Evolutionary conservation across 371 early-diverging fungal genomes (phyloP).

Genomic region (Mucor plumbeus): DNA sequence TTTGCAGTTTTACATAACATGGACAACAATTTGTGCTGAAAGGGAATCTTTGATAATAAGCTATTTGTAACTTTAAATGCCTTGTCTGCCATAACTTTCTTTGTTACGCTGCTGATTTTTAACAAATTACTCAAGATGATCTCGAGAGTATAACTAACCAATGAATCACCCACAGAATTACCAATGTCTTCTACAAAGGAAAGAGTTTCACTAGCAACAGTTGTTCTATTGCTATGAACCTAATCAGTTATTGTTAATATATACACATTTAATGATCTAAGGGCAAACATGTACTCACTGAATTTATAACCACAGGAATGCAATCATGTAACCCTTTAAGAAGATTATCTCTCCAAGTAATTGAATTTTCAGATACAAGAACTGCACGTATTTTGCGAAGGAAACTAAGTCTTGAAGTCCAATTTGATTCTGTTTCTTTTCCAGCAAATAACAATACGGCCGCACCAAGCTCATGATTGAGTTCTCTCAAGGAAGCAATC

Average conservation of each 20-base stretch:
- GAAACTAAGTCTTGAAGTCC: constrained; percentile 20
- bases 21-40: constrained; percentile 27
- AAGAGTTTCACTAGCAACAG: constrained; percentile 33
- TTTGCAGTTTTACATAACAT: constrained; percentile 22
- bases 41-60: constrained; percentile 30
- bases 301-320: constrained; percentile 15
- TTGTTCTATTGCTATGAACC: constrained; percentile 43
- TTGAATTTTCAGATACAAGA: neutral
- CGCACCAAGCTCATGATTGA: neutral
- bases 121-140: constrained; percentile 31
- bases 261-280: neutral
- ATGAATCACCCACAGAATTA: constrained; percentile 16
- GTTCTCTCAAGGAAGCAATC: neutral
- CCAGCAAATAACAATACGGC: constrained; percentile 10
- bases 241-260: constrained; percentile 4
- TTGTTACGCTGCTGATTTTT: constrained; percentile 33
- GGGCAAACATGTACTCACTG: constrained; percentile 14
- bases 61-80: constrained; percentile 23
- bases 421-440: constrained; percentile 29
- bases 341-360: neutral
- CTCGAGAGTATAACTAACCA: constrained; percentile 36
- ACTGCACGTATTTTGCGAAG: neutral
- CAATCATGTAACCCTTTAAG: constrained; percentile 11
- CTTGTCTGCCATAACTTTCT: constrained; percentile 26
- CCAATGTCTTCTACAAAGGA: constrained; percentile 32